Evolutionary conservation across 768 basidiomycete species (phyloP), one percentile per base, ranked within the genome.

Genomic region (Xerocomus potaroensis): DNA sequence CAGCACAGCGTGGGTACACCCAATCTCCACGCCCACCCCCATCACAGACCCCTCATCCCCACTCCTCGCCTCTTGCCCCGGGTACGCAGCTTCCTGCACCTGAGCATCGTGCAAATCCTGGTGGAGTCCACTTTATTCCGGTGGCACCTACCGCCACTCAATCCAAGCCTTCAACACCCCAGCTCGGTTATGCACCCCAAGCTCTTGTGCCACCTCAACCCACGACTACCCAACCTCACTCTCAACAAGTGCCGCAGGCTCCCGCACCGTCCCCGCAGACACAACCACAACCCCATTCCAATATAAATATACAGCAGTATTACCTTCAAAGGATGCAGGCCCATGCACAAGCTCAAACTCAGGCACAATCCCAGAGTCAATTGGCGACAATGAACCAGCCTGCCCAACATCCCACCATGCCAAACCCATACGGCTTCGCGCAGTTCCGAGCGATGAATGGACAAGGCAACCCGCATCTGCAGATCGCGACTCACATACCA

Each of bases 21-120:
- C 65, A 66, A 40, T 68, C 65, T 21, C 65, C 65, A 30, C 66
- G 65, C 21, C 64, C 64, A 23, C 58, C 62, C 14, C 66, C 64
- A 31, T 65, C 65, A 6, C 64, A 66, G 51, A 39, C 64, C 14
- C 54, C 49, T 16, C 64, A 55, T 46, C 46, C 54, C 16, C 64
- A 57, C 33, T 68, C 64, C 22, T 66, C 65, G 12, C 65, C 65
- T 40, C 64, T 57, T 3, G 55, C 51, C 5, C 19, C 56, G 1
- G 64, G 66, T 41, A 62, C 58, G 8, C 65, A 66, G 23, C 57
- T 64, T 36, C 62, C 66, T 9, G 39, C 49, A 14, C 33, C 55
- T 35, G 58, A 56, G 38, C 58, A 48, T 42, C 66, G 64, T 23
- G 44, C 53, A 45, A 55, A 53, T 33, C 26, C 64, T 24, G 42